Conservation (phyloP, 352 stramenopile species). For the Phytophthora syringae region DNA sequence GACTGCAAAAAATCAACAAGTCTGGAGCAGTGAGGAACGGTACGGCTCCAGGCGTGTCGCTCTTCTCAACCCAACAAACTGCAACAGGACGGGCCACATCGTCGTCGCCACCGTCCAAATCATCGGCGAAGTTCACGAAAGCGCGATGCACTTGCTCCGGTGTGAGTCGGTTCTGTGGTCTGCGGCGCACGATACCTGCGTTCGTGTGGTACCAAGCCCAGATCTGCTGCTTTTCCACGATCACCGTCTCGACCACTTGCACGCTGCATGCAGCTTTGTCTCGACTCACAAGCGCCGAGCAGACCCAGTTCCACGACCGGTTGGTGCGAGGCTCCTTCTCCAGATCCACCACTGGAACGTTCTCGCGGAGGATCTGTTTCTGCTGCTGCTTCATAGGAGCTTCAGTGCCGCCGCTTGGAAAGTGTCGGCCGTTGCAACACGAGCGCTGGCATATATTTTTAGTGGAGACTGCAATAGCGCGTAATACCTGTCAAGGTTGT, state of each 20-base stretch:
- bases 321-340: conserved; percentile 49
- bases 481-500: neutral
- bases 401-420: conserved; percentile 1
- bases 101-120: conserved; percentile 1
- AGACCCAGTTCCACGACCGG: conserved; percentile 76
- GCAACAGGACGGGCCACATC: conserved; percentile 42
- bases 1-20: conserved; percentile 55
- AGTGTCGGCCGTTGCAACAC: conserved; percentile 25
- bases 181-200: conserved; percentile 64
- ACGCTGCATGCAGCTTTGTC: conserved; percentile 62
- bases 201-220: conserved; percentile 77
- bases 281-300: conserved; percentile 62
- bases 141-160: conserved; percentile 45
- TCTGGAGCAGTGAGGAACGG: conserved; percentile 63
- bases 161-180: conserved; percentile 58
- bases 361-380: conserved; percentile 60
- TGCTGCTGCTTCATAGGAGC: conserved; percentile 28
- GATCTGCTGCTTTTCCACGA: conserved; percentile 80
- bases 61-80: conserved; percentile 74
- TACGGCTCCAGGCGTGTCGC: conserved; percentile 42
- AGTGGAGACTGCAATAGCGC: conserved; percentile 1
- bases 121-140: conserved; percentile 41
- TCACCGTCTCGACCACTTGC: conserved; percentile 71
- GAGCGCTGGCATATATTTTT: conserved; percentile 24
- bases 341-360: conserved; percentile 60